Percentiles rank a stretch among this genome's conserved stretches.
These are phyloP conservation scores for Talaromyces liani DNA, from an alignment of 495 filamentous ascomycete genomes.

Conservation along the genomic window DNA sequence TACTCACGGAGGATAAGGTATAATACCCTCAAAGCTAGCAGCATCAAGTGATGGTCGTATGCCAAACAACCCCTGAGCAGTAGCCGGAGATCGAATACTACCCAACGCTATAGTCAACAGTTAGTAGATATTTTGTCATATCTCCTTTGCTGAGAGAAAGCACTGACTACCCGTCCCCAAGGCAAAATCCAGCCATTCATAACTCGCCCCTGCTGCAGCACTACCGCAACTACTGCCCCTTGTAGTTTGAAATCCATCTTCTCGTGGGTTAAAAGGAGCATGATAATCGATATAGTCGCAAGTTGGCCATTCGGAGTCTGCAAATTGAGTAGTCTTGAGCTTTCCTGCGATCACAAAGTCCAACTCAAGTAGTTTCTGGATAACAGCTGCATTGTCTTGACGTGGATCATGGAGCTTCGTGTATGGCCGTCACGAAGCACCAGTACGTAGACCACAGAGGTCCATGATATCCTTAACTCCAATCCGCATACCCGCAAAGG, in stretches of 20 bases:
- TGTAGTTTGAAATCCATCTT: conserved; percentile 43
- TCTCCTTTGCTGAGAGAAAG: neutral
- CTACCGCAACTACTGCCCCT: conserved; percentile 34
- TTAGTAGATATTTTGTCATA: neutral
- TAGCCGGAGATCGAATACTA: neutral
- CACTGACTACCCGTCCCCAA: conserved; percentile 31
- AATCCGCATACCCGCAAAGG: conserved; percentile 20
- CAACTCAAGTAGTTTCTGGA: conserved; percentile 15
- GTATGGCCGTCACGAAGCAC: conserved; percentile 16
- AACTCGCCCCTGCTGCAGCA: conserved; percentile 37
- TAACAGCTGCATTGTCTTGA: neutral
- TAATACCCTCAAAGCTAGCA: neutral
- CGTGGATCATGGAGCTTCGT: conserved; percentile 12
- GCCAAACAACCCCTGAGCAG: neutral
- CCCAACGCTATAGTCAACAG: neutral
- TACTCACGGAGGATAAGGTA: neutral
- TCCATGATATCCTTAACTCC: conserved; percentile 26
- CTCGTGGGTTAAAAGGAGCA: conserved; percentile 42
- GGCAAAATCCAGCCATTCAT: conserved; percentile 46
- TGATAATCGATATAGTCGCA: conserved; percentile 24
- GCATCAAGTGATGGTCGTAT: neutral
- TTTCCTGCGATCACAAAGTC: conserved; percentile 29
- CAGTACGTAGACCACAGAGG: conserved; percentile 18
- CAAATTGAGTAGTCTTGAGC: conserved; percentile 17
- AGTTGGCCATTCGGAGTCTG: conserved; percentile 7